phyloP scores from a whole-genome alignment of 1,284 basidiomycete species.

The Microbotryum intermedium region DNA sequence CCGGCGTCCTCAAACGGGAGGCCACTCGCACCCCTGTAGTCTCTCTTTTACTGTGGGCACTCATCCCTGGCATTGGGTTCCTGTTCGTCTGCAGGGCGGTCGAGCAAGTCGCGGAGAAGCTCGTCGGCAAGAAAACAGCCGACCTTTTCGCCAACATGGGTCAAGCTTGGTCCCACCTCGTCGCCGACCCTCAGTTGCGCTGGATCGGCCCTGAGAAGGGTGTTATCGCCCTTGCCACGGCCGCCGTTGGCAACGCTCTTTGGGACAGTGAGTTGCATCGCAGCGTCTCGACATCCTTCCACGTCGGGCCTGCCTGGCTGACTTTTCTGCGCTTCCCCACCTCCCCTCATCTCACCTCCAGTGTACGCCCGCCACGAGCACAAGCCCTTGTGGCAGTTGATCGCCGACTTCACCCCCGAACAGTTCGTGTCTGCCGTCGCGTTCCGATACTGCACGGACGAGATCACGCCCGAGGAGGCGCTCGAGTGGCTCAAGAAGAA shows the following conservation, averaged over 20 bases:
- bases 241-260: slow-evolving; percentile 46
- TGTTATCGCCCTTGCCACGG: slow-evolving; percentile 48
- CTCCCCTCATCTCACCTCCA: neutral
- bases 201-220: slow-evolving; percentile 70
- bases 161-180: slow-evolving; percentile 53
- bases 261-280: slow-evolving; percentile 48
- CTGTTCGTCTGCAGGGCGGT: slow-evolving; percentile 68
- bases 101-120: slow-evolving; percentile 61
- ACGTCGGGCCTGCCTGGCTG: neutral
- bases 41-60: too few relatives aligned
- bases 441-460: slow-evolving; percentile 90
- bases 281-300: neutral
- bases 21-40: too few relatives aligned
- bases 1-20: slow-evolving; percentile 8
- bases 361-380: slow-evolving; percentile 65
- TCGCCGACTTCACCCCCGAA: slow-evolving; percentile 70
- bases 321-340: slow-evolving; percentile 57
- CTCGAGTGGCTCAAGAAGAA: slow-evolving; percentile 69
- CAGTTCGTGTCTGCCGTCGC: slow-evolving; percentile 75
- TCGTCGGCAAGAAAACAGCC: slow-evolving; percentile 76
- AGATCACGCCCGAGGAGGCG: slow-evolving; percentile 82
- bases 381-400: slow-evolving; percentile 77
- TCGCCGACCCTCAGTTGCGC: slow-evolving; percentile 76
- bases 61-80: neutral
- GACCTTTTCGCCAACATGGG: slow-evolving; percentile 83